Evolutionary conservation across 1,284 basidiomycete genomes (phyloP), one percentile per base, ranked within the genome.

Genomic region (Apiotrichum montevideense): DNA sequence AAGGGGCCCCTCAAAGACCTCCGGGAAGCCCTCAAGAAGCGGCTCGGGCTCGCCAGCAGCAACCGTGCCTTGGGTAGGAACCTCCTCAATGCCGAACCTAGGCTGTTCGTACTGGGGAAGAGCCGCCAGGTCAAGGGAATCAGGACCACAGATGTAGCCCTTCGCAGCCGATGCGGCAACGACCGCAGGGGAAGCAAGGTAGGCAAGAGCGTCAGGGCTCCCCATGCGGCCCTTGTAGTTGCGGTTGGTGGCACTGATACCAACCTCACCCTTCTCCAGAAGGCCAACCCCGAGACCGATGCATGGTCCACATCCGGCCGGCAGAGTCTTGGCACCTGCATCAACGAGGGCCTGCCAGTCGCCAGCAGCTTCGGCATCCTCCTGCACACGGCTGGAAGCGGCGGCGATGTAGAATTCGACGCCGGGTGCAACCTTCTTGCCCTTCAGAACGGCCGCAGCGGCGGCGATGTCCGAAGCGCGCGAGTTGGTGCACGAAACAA

Each of bases 171-270:
- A 93, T 0, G 96, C 94, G 32, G 96, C 95, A 11, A 98, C 95
- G 4, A 98, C 94, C 2, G 92, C 94, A 0, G 95, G 95, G 59
- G 89, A 93, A 4, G 93, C 93, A 34, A 99, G 84, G 77, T 98
- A 98, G 0, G 95, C 95, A 64, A 88, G 84, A 0, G 95, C 95
- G 51, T 93, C 90, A 0, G 96, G 95, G 66, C 87, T 85, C 1
- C 95, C 95, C 95, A 99, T 99, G 9, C 95, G 82, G 5, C 95
- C 95, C 80, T 99, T 98, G 80, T 98, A 99, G 73, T 99, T 99
- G 73, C 95, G 82, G 78, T 99, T 99, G 11, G 95, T 98, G 6
- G 96, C 95, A 66, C 90, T 94, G 73, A 99, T 98, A 1, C 95
- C 95, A 2, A 87, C 87, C 77, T 98, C 83, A 3, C 95, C 95